Percentiles rank a stretch among this genome's conserved stretches.
phyloP scores from a whole-genome alignment of 352 stramenopile genomes.

The Phytophthora pluvialis region DNA sequence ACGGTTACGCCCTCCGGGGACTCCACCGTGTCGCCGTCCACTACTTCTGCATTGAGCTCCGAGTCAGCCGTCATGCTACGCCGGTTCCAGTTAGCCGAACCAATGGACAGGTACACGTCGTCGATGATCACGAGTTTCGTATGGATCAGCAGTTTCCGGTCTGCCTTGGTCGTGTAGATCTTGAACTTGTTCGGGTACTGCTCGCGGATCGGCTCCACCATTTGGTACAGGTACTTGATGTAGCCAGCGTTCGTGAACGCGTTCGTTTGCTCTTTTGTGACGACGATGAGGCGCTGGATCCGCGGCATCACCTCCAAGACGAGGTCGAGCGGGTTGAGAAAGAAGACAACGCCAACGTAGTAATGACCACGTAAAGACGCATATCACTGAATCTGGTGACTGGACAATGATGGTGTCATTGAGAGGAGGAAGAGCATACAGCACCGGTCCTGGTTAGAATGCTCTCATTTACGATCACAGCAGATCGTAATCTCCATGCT shows the following conservation, averaged over 20 bases:
- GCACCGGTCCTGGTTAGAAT: too few relatives aligned
- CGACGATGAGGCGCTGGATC: neutral
- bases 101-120: slow-evolving; percentile 60
- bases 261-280: slow-evolving; percentile 5
- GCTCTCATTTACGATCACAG: too few relatives aligned
- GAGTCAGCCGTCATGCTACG: slow-evolving; percentile 31
- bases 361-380: too few relatives aligned
- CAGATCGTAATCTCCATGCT: too few relatives aligned
- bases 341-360: too few relatives aligned
- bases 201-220: slow-evolving; percentile 44
- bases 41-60: slow-evolving; percentile 54
- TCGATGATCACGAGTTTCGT: slow-evolving; percentile 58
- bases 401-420: too few relatives aligned
- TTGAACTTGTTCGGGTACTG: slow-evolving; percentile 20
- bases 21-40: slow-evolving; percentile 36
- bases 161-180: slow-evolving; percentile 45
- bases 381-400: too few relatives aligned
- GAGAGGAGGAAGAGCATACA: too few relatives aligned
- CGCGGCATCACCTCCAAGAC: slow-evolving; percentile 4
- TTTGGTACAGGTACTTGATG: slow-evolving; percentile 57
- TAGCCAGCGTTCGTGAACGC: slow-evolving; percentile 30
- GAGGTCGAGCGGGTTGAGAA: too few relatives aligned
- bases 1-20: slow-evolving; percentile 34
- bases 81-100: slow-evolving; percentile 64
- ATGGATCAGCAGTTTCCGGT: slow-evolving; percentile 48